Conservation (phyloP, 768 basidiomycete genomes). For the Auricularia sp. region DNA sequence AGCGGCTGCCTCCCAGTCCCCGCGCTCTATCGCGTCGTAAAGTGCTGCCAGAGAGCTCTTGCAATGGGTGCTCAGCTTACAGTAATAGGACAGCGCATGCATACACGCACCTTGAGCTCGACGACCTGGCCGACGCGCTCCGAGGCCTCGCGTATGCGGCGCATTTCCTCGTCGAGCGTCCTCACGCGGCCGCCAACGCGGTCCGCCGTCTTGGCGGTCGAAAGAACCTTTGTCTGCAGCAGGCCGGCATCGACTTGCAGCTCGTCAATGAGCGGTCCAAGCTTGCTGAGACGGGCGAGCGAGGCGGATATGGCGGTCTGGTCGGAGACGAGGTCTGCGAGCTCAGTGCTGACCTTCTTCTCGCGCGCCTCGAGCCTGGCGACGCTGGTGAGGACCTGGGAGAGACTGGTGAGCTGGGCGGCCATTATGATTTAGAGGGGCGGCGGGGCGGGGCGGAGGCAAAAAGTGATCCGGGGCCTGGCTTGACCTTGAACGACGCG, state of each 20-base stretch:
- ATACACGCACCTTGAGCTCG: constrained; percentile 71
- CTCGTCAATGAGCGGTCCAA: constrained; percentile 54
- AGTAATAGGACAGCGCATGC: neutral
- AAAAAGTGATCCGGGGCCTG: neutral
- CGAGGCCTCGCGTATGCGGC: constrained; percentile 76
- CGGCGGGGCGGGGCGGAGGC: neutral
- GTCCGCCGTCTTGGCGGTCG: constrained; percentile 71
- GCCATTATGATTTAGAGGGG: constrained; percentile 3
- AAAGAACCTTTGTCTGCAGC: constrained; percentile 48
- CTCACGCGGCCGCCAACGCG: constrained; percentile 88
- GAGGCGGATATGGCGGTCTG: constrained; percentile 55
- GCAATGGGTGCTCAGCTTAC: constrained; percentile 25
- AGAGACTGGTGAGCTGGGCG: constrained; percentile 42
- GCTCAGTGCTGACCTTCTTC: constrained; percentile 59
- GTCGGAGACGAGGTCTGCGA: constrained; percentile 60
- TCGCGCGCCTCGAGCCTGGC: constrained; percentile 71
- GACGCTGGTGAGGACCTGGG: constrained; percentile 65
- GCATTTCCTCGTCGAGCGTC: constrained; percentile 87
- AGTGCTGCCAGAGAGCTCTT: constrained; percentile 56
- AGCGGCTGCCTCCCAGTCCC: constrained; percentile 95
- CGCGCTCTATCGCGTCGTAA: constrained; percentile 52
- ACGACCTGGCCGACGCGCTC: constrained; percentile 89
- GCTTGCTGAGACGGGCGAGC: constrained; percentile 47
- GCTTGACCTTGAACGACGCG: neutral
- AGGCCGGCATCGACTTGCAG: constrained; percentile 46